A percentile compares a stretch with the other conserved stretches of the same genome.
These are phyloP conservation scores for Coniochaeta sp. DNA, from an alignment of 2,329 filamentous ascomycete genomes.

Conservation along the genomic window DNA sequence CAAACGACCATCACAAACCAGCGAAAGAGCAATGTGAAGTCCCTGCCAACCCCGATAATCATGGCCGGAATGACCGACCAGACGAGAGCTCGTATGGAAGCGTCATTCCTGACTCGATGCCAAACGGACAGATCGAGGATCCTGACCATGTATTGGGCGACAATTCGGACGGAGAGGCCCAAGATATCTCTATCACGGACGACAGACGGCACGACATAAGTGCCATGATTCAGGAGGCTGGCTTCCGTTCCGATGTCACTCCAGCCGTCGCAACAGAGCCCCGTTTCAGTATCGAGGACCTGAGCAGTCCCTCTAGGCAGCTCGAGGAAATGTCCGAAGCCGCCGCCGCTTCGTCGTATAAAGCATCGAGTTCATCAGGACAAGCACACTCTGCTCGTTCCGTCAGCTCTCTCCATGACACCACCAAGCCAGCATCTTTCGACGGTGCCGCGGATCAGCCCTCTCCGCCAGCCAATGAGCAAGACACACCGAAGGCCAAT, in stretches of 20 bases:
- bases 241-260: slow-evolving; percentile 36
- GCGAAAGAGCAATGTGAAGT: background rate
- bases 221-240: slow-evolving; percentile 37
- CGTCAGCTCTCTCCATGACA: background rate
- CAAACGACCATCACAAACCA: background rate
- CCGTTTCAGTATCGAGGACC: slow-evolving; percentile 6
- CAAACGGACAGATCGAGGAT: background rate
- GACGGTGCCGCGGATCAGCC: background rate
- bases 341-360: background rate
- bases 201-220: slow-evolving; percentile 30
- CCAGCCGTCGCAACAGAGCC: slow-evolving; percentile 21
- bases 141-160: background rate
- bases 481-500: slow-evolving; percentile 1
- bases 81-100: background rate
- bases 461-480: slow-evolving; percentile 8
- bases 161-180: background rate
- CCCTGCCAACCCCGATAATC: background rate
- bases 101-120: background rate
- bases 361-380: background rate
- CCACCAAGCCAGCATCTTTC: background rate
- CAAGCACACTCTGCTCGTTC: background rate
- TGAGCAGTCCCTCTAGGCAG: slow-evolving; percentile 23
- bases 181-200: slow-evolving; percentile 20
- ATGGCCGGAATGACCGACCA: background rate
- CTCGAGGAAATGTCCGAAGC: slow-evolving; percentile 17